Evolutionary conservation across 2,329 filamentous ascomycete species (phyloP), one percentile per base, ranked within the genome.

Genomic region (Furcasterigmium furcatum): DNA sequence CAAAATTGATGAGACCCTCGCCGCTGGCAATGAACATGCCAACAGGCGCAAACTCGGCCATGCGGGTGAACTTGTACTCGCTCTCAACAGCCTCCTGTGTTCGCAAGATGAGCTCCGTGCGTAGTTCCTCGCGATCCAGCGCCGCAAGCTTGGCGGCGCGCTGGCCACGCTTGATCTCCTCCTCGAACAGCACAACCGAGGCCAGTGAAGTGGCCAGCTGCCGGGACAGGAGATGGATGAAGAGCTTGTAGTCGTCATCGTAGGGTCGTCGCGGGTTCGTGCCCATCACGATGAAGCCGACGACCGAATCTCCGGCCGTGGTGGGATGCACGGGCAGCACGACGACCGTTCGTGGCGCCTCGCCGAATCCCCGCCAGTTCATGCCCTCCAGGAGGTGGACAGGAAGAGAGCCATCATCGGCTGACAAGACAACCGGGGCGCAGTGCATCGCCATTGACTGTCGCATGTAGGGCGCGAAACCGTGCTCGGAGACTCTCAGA

Each of bases 21-120:
- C 79, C 74, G 57, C 90, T 79, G n/a, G 87, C 86, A 53, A 94
- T 91, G 61, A 92, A 92, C 68, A 95, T 85, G 22, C 88, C 89
- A 2, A 91, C 88, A 0, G 88, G 88, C 0, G 87, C 86, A 52
- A 90, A 88, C 58, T 91, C 88, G 3, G 88, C 87, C 86, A 94
- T 91, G 38, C 87, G 77, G 1, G 87, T 89, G 59, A 94, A 94
- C 47, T 85, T 85, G 25, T 86, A 84, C 61, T 94, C 88, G 59
- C 82, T 82, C 56, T 85, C 80, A 35, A 77, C 72, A 1, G 79
- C 79, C 55, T 85, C 79, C 53, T 79, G 75, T 1, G 80, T 83
- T 25, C 79, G 70, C 16, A 85, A 73, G 36, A 83, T 82, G 13
- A 94, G 73, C 59, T 92, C 85, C 60, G 88, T 79, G 0, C 86